Conservation (phyloP, 208 protist genomes). For the Crithidia brevicula region DNA sequence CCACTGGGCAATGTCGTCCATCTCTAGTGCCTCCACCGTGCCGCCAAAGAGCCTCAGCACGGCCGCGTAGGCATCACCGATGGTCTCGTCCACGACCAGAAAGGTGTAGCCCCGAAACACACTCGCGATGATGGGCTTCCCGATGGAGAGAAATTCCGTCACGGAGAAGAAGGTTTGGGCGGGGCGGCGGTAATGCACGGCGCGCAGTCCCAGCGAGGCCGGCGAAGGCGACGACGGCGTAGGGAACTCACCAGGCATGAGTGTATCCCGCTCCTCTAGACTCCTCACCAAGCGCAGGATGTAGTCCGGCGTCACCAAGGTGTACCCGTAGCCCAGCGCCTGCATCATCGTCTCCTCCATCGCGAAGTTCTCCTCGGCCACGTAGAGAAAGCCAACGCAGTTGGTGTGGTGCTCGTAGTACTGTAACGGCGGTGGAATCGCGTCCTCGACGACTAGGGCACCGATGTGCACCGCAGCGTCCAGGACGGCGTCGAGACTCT, state of each 20-base stretch:
- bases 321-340: conserved; percentile 65
- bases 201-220: conserved; percentile 41
- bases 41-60: conserved; percentile 49
- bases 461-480: conserved; percentile 47
- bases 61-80: conserved; percentile 31
- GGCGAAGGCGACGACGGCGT: conserved; percentile 42
- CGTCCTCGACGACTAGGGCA: conserved; percentile 53
- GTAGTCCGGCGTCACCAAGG: conserved; percentile 66
- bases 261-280: conserved; percentile 35
- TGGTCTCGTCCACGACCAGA: conserved; percentile 36
- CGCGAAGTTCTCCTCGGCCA: conserved; percentile 50
- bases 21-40: conserved; percentile 24
- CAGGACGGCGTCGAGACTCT: conserved; percentile 32
- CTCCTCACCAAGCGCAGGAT: conserved; percentile 32
- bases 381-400: conserved; percentile 69
- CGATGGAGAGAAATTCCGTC: conserved; percentile 57
- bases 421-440: conserved; percentile 37
- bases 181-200: conserved; percentile 57
- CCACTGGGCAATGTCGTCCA: conserved; percentile 20
- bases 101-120: conserved; percentile 52
- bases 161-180: conserved; percentile 57
- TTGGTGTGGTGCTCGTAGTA: conserved; percentile 61
- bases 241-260: conserved; percentile 51
- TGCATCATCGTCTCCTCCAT: conserved; percentile 64
- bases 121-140: conserved; percentile 30